Base-by-base conservation (phyloP, 139 green algal species). In the Closterium sp. region DNA sequence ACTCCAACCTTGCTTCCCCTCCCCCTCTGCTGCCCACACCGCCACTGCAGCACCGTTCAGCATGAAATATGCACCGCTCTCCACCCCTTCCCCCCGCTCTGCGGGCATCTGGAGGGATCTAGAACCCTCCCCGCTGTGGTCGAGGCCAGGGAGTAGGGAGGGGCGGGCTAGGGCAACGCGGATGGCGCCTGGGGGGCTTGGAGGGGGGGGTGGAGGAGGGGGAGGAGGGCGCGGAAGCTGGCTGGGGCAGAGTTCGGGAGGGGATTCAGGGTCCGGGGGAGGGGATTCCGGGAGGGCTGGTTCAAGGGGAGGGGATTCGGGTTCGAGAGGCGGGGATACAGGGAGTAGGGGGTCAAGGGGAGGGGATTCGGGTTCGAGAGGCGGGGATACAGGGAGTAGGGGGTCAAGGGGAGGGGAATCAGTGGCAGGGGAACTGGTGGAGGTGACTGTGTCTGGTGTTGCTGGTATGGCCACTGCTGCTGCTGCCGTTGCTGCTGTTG, bases 141-240 rank as follows among this genome's bases (percentile, higher is more conserved):
- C 62, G 11, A 79, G 62, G 10, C 62, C 62, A 2, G 13, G 24
- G 13, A 79, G 62, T 79, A 22, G 62, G 62, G 62, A 79, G 62
- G 62, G 62, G 62, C 2, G 62, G 62, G 62, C 17, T 24, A 79
- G 62, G 62, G 62, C 62, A 24, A 79, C 62, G 2, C 17, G 62
- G 5, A 79, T 79, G 62, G 62, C 62, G 19, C 62, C 62, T 79
- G 62, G 62, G 28, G 45, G 88, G 2, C 6, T 30, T 24, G 24
- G 89, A 19, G 89, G 91, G 91, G 13, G 32, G 85, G 29, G 7
- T 90, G 62, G 87, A 30, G 32, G 87, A 92, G 27, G 24, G 84
- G 89, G 32, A 30, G 32, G 34, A 27, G 22, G 24, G 22, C 21
- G 24, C 88, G 38, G 38, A 13, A 88, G 34, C 29, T 88, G 84